These are phyloP conservation scores for Begonia peltatifolia DNA, from an alignment of 306 rosid species.

Conservation along the genomic window DNA sequence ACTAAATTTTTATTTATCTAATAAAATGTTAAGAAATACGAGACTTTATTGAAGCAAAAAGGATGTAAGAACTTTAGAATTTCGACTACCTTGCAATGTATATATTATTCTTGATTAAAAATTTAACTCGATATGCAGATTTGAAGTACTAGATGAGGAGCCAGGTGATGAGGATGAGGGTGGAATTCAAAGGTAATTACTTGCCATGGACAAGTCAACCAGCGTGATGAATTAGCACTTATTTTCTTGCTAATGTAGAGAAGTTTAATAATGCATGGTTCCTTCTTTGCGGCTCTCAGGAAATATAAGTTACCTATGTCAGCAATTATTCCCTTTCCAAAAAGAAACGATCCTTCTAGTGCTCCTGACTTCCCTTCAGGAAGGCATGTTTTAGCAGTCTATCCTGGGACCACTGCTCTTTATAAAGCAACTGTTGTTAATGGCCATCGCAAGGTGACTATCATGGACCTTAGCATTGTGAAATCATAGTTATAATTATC, in stretches of 20 bases:
- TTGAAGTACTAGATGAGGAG: constrained; percentile 93
- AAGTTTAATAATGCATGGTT: too few relatives aligned
- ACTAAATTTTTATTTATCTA: not conserved
- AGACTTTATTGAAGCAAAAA: not conserved
- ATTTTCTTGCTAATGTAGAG: too few relatives aligned
- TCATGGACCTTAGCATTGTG: constrained; percentile 5
- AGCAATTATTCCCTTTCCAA: constrained; percentile 83
- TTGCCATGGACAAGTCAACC: too few relatives aligned
- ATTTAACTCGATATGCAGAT: constrained; percentile 27
- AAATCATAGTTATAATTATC: not conserved
- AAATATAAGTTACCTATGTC: constrained; percentile 79
- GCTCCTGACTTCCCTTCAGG: constrained; percentile 66
- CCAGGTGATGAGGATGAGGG: constrained; percentile 94
- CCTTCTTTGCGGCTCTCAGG: constrained; percentile 18
- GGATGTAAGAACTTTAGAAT: not conserved
- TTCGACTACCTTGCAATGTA: not conserved
- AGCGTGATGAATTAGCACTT: too few relatives aligned
- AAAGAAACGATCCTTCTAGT: constrained; percentile 63
- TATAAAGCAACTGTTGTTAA: constrained; percentile 96
- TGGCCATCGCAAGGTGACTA: constrained; percentile 69
- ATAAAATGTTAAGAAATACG: not conserved
- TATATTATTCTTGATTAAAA: constrained; percentile 3
- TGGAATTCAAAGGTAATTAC: constrained; percentile 56
- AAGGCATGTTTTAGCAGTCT: constrained; percentile 85
- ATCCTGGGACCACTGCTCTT: constrained; percentile 97